Evolutionary conservation across 306 rosid genomes (phyloP).

Genomic region (Albizia julibrissin): DNA sequence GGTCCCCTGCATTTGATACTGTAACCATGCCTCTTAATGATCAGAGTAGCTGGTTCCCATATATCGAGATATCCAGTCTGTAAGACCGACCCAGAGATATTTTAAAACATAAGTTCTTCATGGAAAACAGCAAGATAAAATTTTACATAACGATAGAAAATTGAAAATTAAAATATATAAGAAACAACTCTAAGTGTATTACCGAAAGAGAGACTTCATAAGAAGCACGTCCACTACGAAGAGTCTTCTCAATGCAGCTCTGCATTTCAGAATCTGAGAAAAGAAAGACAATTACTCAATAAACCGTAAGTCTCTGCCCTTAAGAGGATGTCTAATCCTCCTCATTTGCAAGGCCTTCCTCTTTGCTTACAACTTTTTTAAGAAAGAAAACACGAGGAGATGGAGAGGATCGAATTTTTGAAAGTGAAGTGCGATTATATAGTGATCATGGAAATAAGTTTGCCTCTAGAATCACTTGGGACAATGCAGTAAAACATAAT

Average conservation of each 20-base stretch:
- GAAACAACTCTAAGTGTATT: conserved; percentile 42
- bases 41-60: conserved; percentile 84
- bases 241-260: conserved; percentile 68
- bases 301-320: neutral
- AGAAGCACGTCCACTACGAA: conserved; percentile 71
- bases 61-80: conserved; percentile 70
- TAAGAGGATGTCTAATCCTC: conserved; percentile 13
- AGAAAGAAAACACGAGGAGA: neutral
- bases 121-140: conserved; percentile 18
- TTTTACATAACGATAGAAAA: conserved; percentile 20
- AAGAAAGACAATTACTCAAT: conserved; percentile 23
- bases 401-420: neutral
- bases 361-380: neutral
- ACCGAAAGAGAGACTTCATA: conserved; percentile 72
- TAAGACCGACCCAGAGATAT: conserved; percentile 26
- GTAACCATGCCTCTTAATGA: conserved; percentile 87
- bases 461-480: neutral
- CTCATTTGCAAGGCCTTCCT: conserved; percentile 10
- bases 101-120: conserved; percentile 23
- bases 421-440: neutral
- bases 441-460: neutral
- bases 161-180: conserved; percentile 16
- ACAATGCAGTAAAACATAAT: neutral
- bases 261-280: conserved; percentile 79
- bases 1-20: conserved; percentile 73